Evolutionary conservation across 1,284 basidiomycete genomes (phyloP), one percentile per base, ranked within the genome.

Genomic region (Rhodotorula sp.): DNA sequence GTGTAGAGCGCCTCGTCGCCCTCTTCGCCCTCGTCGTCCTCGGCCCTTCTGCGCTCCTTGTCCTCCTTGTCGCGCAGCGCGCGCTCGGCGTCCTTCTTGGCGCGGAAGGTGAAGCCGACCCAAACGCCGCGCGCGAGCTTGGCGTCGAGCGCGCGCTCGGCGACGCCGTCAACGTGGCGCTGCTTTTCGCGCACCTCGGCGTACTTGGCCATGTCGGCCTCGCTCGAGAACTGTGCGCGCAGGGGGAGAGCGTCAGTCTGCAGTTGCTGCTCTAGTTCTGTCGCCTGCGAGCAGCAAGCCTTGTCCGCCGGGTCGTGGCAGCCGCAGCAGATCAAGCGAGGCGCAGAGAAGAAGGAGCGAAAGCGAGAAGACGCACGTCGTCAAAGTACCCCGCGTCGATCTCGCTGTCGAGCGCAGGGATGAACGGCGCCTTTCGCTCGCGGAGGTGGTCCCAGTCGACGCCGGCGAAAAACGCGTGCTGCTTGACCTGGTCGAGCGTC

Each of bases 321-420:
- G 34, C 34, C 34, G 34, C 34, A 34, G 34, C 34, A 34, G 34
- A 34, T 5, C 34, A 34, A 34, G 34, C 34, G 34, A 34, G 34
- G 34, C 34, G 34, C 34, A 19, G 56, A 46, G 8, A 34, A 48
- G 7, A 17, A 62, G 55, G 34, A 23, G 57, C 16, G 54, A 42
- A 14, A 49, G 61, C 7, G 14, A 56, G n/a, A 44, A 91, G 17
- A 42, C 90, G 90, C 82, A 98, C 99, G 81, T 97, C 94, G 82
- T 99, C 97, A 85, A 98, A 99, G 84, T 99, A 99, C 17, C 95
- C 96, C 1, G 95, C 95, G 81, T 97, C 97, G 71, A 92, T 87
- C 78, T 99, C 97, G 27, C 90, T 92, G 80, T 98, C 95, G 50
- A 99, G 87, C 16, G 93, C 90, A 27, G 97, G 97, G 8, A 99